These are phyloP conservation scores for Lunasporangiospora selenospora DNA, from an alignment of 192 early-diverging fungal genomes.

Conservation along the genomic window DNA sequence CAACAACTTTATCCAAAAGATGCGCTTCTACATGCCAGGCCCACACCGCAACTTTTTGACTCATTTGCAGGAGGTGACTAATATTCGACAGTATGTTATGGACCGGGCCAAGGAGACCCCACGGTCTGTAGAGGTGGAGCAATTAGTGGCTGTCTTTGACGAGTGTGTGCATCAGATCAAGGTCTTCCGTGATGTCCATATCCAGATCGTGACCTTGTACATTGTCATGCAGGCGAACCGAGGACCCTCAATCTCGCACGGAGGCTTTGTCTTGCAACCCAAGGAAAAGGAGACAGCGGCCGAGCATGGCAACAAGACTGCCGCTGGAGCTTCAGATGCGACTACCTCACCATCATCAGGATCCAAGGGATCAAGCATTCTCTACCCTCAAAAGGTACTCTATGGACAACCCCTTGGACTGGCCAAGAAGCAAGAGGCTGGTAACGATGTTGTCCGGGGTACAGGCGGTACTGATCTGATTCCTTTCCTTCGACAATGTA, in stretches of 20 bases:
- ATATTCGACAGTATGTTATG: conserved; percentile 71
- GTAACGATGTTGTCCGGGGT: conserved; percentile 68
- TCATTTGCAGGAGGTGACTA: conserved; percentile 69
- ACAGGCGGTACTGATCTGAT: conserved; percentile 90
- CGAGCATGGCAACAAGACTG: not conserved
- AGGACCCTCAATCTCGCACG: conserved; percentile 69
- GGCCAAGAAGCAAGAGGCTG: conserved; percentile 64
- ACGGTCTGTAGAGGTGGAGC: conserved; percentile 18
- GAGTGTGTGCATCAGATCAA: conserved; percentile 82
- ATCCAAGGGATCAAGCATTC: conserved; percentile 27
- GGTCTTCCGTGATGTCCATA: conserved; percentile 88
- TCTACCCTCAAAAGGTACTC: conserved; percentile 35
- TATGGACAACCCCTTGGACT: conserved; percentile 50
- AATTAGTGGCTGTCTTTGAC: conserved; percentile 79
- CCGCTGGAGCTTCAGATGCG: not conserved
- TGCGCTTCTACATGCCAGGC: conserved; percentile 94
- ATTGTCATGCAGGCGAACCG: conserved; percentile 86
- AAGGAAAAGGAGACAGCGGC: conserved; percentile 2
- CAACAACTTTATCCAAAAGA: conserved; percentile 83
- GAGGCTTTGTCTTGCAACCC: conserved; percentile 54
- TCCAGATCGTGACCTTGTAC: conserved; percentile 91
- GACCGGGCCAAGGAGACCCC: conserved; percentile 13
- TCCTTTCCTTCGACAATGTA: conserved; percentile 76
- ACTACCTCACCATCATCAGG: not conserved
- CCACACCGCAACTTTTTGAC: conserved; percentile 87